Evolutionary conservation across 2,329 filamentous ascomycete genomes (phyloP), one percentile per base, ranked within the genome.

Genomic region (Westerdykella aurantiaca): DNA sequence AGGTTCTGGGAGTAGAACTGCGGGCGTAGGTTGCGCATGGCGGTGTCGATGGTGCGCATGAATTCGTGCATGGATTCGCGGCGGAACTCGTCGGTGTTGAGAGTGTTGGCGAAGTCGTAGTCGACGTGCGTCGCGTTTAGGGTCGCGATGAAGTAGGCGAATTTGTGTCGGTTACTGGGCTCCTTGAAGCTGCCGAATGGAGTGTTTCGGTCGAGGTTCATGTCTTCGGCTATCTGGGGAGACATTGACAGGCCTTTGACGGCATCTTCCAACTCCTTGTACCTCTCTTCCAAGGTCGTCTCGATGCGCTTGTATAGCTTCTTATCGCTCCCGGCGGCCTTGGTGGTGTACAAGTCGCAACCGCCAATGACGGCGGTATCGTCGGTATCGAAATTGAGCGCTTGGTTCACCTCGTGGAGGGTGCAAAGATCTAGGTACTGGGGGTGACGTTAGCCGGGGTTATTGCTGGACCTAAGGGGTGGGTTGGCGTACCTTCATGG

Each of bases 251-350:
- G 77, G 38, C 87, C 90, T 14, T 88, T 87, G 23, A 91, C 90
- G 22, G 95, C 80, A 51, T 88, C 85, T 39, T 96, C 76, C 1
- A 95, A 80, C 6, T 89, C 87, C 56, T 89, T 86, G 76, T 97
- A 89, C 68, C 95, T 88, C 31, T 86, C 86, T 67, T 94, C 89
- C 46, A 98, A 80, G 23, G 87, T 89, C 61, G 86, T 82, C 65
- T 96, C 90, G 63, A 98, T 97, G 64, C 85, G 87, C 70, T 90
- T 94, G 76, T 96, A 96, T 7, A 98, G 76, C 66, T 97, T 97
- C 79, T 96, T 96, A 67, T 98, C 93, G 51, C 85, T 84, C 37
- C 90, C 89, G 43, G 91, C 89, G 23, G 93, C 90, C 70, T 98
- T 98, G 21, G 90, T 96, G 9, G 91, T 97, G 75, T 96, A 98